phyloP scores from a whole-genome alignment of 805 yeast species.

The Nakazawaea wickerhamii region DNA sequence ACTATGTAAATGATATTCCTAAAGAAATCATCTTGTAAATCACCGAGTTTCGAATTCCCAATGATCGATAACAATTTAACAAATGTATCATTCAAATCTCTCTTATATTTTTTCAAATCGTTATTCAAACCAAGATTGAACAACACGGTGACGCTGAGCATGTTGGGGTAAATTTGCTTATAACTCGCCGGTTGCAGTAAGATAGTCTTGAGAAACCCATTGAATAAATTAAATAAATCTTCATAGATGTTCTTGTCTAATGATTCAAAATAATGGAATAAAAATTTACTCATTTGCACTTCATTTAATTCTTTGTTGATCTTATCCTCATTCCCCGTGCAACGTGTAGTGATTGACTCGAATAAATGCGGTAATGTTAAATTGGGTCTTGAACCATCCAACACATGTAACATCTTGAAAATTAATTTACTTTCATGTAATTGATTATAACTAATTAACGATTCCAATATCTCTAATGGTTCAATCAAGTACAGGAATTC shows the following conservation, averaged over 20 bases:
- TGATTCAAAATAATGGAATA: conserved; percentile 56
- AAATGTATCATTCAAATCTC: conserved; percentile 35
- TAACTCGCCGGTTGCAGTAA: conserved; percentile 41
- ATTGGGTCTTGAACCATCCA: conserved; percentile 82
- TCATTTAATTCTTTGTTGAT: conserved; percentile 47
- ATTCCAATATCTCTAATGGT: conserved; percentile 67
- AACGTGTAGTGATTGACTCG: conserved; percentile 45
- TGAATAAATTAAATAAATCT: conserved; percentile 64
- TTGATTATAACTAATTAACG: conserved; percentile 30
- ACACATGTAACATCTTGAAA: conserved; percentile 62
- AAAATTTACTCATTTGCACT: conserved; percentile 41
- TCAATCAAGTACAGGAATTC: conserved; percentile 64
- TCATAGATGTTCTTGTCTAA: conserved; percentile 73
- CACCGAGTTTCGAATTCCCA: conserved; percentile 3
- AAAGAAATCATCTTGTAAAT: conserved; percentile 3
- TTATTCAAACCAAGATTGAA: conserved; percentile 47
- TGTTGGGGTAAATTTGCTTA: conserved; percentile 42
- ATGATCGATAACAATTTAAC: conserved; percentile 22
- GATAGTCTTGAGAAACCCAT: conserved; percentile 56
- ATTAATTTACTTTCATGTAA: conserved; percentile 26
- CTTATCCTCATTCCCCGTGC: conserved; percentile 28
- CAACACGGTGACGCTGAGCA: conserved; percentile 46
- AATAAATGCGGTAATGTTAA: conserved; percentile 65
- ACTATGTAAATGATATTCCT: neutral
- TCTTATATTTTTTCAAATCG: conserved; percentile 10